Evolutionary conservation across 2,329 filamentous ascomycete species (phyloP).

Genomic region (Eutypella sp.): DNA sequence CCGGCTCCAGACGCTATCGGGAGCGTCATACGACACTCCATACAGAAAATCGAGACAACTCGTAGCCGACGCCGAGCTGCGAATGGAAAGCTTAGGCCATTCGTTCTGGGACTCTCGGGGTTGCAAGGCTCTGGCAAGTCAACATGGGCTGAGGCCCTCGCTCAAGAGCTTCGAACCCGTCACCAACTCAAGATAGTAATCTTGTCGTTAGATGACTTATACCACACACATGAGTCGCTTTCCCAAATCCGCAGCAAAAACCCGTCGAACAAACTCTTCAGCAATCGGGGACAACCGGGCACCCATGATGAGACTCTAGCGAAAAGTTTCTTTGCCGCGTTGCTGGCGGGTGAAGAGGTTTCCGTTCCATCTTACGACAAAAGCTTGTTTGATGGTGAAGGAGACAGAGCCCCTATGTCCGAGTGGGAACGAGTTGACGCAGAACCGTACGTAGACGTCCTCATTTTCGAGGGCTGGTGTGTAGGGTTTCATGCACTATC

Average conservation of each 20-base stretch:
- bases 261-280: neutral
- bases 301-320: neutral
- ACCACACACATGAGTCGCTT: neutral
- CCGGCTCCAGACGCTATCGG: no score
- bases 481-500: neutral
- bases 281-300: neutral
- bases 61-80: neutral
- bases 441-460: neutral
- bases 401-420: neutral
- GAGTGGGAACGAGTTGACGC: neutral
- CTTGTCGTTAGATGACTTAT: neutral
- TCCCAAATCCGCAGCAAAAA: neutral
- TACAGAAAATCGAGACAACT: no score
- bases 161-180: neutral
- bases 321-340: neutral
- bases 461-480: slow-evolving; percentile 1
- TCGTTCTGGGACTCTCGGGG: neutral
- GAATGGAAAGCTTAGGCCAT: neutral
- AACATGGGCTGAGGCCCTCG: neutral
- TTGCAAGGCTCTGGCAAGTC: slow-evolving; percentile 1
- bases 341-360: neutral
- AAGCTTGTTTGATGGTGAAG: neutral
- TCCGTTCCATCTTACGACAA: neutral
- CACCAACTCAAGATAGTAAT: neutral
- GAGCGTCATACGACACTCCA: neutral